Percentiles rank a stretch among this genome's conserved stretches.
Conservation (phyloP, 108 stramenopile species). For the Ochromonas danica region DNA sequence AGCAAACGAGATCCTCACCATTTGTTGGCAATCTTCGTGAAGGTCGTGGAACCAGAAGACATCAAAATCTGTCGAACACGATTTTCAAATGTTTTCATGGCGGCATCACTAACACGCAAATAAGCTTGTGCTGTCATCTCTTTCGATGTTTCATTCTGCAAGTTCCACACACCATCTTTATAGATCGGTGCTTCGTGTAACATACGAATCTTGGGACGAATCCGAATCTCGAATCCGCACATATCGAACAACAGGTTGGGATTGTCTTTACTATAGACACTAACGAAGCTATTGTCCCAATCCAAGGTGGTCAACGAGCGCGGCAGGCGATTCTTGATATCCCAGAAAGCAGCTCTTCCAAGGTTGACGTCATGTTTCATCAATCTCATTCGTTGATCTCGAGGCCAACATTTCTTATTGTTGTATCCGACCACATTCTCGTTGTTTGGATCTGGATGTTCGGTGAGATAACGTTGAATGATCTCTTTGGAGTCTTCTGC, state of each 20-base stretch:
- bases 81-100: conserved; percentile 91
- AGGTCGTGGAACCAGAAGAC: conserved; percentile 94
- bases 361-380: conserved; percentile 98
- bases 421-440: conserved; percentile 98
- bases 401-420: conserved; percentile 99
- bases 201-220: conserved; percentile 81
- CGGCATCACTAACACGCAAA: conserved; percentile 77
- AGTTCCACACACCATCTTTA: conserved; percentile 98
- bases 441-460: conserved; percentile 99
- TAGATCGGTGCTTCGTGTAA: conserved; percentile 69
- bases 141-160: conserved; percentile 97
- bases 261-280: conserved; percentile 96
- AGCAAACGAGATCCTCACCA: conserved; percentile 65
- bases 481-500: conserved; percentile 89
- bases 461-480: conserved; percentile 95
- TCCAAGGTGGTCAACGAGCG: conserved; percentile 92
- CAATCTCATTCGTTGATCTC: conserved; percentile 96
- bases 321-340: conserved; percentile 96
- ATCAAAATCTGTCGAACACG: conserved; percentile 95
- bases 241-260: conserved; percentile 98
- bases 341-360: conserved; percentile 95
- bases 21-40: conserved; percentile 99
- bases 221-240: conserved; percentile 95
- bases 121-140: conserved; percentile 97
- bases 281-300: conserved; percentile 96